These are phyloP conservation scores for Manihot esculenta DNA, from an alignment of 441 rosid genomes.

Conservation along the genomic window DNA sequence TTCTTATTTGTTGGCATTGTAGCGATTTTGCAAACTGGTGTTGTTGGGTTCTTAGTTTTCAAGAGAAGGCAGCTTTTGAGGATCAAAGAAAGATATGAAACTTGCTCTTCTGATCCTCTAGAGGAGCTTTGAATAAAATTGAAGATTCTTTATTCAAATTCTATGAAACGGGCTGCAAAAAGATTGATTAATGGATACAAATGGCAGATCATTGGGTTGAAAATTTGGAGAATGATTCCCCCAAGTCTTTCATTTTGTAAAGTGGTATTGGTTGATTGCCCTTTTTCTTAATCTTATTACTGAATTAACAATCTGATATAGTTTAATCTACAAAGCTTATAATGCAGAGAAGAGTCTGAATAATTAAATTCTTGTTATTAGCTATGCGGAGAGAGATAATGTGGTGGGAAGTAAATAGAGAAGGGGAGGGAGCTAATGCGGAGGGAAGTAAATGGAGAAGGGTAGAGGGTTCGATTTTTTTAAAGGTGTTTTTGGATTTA, in stretches of 20 bases:
- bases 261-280: slow-evolving; percentile 34
- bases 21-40: slow-evolving; percentile 58
- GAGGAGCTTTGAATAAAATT: slow-evolving; percentile 9
- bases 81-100: slow-evolving; percentile 37
- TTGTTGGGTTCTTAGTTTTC: slow-evolving; percentile 58
- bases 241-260: slow-evolving; percentile 39
- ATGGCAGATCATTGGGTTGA: slow-evolving; percentile 19
- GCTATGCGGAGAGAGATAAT: too few species aligned
- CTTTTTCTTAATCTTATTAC: slow-evolving; percentile 14
- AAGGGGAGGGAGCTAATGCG: too few species aligned
- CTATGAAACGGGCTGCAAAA: slow-evolving; percentile 1
- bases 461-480: too few species aligned
- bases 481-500: too few species aligned
- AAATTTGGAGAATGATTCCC: neutral
- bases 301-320: slow-evolving; percentile 21
- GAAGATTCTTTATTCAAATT: slow-evolving; percentile 19
- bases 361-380: too few species aligned
- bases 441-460: too few species aligned
- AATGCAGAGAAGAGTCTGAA: slow-evolving; percentile 25
- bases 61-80: slow-evolving; percentile 62
- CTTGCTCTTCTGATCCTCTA: slow-evolving; percentile 15
- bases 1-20: slow-evolving; percentile 61
- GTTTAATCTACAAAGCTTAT: slow-evolving; percentile 24
- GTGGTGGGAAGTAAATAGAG: too few species aligned
- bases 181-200: slow-evolving; percentile 3